phyloP scores from a whole-genome alignment of 208 protist species.

The Acanthamoeba quina region DNA sequence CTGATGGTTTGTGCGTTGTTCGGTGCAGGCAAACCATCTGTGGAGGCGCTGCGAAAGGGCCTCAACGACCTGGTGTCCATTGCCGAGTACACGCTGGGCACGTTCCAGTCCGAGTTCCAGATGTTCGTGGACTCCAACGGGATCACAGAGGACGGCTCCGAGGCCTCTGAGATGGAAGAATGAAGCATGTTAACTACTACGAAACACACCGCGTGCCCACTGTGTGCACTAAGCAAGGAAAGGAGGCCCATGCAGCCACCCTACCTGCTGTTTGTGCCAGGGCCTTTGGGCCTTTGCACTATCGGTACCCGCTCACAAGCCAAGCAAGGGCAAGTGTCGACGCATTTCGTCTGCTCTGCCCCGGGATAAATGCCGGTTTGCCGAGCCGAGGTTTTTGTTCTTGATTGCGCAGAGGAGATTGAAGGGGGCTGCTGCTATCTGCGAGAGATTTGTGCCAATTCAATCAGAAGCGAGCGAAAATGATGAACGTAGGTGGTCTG shows the following conservation, averaged over 20 bases:
- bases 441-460: not conserved
- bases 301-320: too few species aligned
- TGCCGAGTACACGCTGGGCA: conserved; percentile 47
- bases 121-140: conserved; percentile 38
- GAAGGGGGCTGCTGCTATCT: not conserved
- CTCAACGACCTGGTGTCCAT: conserved; percentile 64
- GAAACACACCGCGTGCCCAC: too few species aligned
- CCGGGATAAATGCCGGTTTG: not conserved
- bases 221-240: too few species aligned
- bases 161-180: conserved; percentile 48
- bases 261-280: too few species aligned
- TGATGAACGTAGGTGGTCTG: conserved; percentile 72
- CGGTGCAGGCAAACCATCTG: not conserved
- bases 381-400: not conserved
- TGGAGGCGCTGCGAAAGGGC: conserved; percentile 48
- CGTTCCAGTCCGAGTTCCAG: conserved; percentile 35
- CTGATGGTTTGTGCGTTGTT: not conserved
- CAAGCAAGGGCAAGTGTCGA: not conserved
- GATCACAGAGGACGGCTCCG: conserved; percentile 27
- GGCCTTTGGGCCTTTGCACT: too few species aligned
- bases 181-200: not conserved
- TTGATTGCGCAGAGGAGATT: conserved; percentile 17
- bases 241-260: too few species aligned
- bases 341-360: not conserved
- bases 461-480: conserved; percentile 15